phyloP scores from a whole-genome alignment of 208 protist genomes.

The Crithidia fasciculata region DNA sequence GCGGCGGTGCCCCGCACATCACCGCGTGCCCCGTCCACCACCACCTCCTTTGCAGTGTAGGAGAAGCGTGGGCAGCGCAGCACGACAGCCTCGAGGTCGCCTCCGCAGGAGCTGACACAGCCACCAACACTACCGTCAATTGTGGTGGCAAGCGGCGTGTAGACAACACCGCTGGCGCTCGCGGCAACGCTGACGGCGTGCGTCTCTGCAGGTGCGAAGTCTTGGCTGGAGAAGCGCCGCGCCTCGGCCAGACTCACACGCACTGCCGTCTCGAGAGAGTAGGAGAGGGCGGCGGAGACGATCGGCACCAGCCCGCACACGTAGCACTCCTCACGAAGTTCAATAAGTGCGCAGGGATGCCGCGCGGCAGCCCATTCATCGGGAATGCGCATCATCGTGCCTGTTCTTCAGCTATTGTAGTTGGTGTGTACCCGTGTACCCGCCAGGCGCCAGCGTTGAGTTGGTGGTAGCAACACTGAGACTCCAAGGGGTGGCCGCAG shows the following conservation, averaged over 20 bases:
- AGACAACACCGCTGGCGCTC: constrained; percentile 5
- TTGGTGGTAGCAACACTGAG: too few relatives aligned
- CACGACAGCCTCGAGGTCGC: constrained; percentile 7
- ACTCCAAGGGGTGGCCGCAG: too few relatives aligned
- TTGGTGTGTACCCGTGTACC: neutral
- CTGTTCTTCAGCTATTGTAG: neutral
- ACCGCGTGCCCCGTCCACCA: constrained; percentile 20
- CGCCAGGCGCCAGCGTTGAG: too few relatives aligned
- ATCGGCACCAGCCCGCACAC: constrained; percentile 41
- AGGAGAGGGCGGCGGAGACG: constrained; percentile 12
- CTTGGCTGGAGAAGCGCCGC: constrained; percentile 45
- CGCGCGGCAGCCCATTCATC: constrained; percentile 50
- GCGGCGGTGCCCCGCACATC: constrained; percentile 31
- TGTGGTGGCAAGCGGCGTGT: neutral
- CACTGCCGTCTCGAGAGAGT: constrained; percentile 27
- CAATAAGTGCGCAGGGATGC: constrained; percentile 45
- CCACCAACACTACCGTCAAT: too few relatives aligned
- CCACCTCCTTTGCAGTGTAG: constrained; percentile 33
- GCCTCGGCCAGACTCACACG: constrained; percentile 24
- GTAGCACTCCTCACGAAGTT: constrained; percentile 41
- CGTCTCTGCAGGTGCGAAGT: constrained; percentile 48
- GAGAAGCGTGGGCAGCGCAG: constrained; percentile 28
- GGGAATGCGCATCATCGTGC: constrained; percentile 59
- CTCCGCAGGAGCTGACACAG: too few relatives aligned
- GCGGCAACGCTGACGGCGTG: constrained; percentile 23